phyloP scores from a whole-genome alignment of 176 grass and related monocot species.

The Metroxylon sagu region DNA sequence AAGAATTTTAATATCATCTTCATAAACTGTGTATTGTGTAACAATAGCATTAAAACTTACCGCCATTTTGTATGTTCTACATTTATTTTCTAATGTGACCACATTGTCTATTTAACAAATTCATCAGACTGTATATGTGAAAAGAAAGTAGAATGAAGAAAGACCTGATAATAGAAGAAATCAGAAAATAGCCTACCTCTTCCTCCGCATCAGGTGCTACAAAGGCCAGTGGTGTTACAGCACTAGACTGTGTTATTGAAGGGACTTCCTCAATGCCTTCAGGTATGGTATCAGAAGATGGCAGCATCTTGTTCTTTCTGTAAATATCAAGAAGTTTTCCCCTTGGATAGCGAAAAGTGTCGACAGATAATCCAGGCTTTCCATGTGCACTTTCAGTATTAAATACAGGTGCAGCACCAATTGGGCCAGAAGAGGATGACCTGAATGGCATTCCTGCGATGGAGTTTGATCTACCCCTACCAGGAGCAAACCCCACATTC shows the following conservation, averaged over 20 bases:
- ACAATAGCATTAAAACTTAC: too few relatives aligned
- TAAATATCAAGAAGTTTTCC: constrained; percentile 96
- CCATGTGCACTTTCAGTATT: constrained; percentile 1
- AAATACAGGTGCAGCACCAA: constrained; percentile 44
- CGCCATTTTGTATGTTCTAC: too few relatives aligned
- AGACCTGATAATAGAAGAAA: too few relatives aligned
- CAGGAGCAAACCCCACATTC: constrained; percentile 74
- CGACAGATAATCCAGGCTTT: constrained; percentile 19
- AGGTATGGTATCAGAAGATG: constrained; percentile 29
- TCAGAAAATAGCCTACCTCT: constrained; percentile 40
- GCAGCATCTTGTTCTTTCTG: constrained; percentile 41
- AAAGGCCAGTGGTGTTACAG: constrained; percentile 67
- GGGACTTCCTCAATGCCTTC: constrained; percentile 55
- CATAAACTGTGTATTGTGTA: too few relatives aligned
- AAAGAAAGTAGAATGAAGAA: too few relatives aligned
- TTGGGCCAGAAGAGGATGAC: constrained; percentile 38
- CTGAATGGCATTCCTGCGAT: constrained; percentile 26
- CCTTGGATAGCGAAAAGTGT: constrained; percentile 70
- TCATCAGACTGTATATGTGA: too few relatives aligned
- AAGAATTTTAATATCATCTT: too few relatives aligned
- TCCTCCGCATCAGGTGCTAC: constrained; percentile 56
- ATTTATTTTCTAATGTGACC: too few relatives aligned
- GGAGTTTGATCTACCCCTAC: constrained; percentile 72
- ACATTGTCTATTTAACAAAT: too few relatives aligned
- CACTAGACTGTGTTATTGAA: constrained; percentile 51